A percentile compares a stretch with the other conserved stretches of the same genome.
phyloP scores from a whole-genome alignment of 257 asterid genomes.

The Lycium ferocissimum region DNA sequence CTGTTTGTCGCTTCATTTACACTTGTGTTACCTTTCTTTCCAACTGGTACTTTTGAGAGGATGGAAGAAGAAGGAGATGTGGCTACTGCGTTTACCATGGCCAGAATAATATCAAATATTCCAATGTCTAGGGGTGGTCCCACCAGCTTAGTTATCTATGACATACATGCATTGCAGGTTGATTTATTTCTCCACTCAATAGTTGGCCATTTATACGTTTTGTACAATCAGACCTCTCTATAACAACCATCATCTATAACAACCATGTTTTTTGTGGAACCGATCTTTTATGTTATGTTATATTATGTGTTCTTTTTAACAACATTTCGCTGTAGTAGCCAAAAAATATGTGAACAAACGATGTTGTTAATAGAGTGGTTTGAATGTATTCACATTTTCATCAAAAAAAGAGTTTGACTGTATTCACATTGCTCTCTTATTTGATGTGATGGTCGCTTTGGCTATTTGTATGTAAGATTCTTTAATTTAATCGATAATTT shows the following conservation, averaged over 20 bases:
- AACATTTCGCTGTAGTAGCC: too few relatives aligned
- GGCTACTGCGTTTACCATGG: constrained; percentile 96
- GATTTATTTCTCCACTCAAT: neutral
- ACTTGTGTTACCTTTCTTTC: constrained; percentile 85
- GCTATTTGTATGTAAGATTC: neutral
- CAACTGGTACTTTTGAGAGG: constrained; percentile 93
- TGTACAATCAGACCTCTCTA: too few relatives aligned
- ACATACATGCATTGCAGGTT: constrained; percentile 93
- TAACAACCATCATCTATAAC: too few relatives aligned
- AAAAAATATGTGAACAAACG: too few relatives aligned
- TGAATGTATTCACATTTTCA: too few relatives aligned
- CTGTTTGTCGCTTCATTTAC: constrained; percentile 86
- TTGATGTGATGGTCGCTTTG: neutral
- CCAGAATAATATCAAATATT: constrained; percentile 85
- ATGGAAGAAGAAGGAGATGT: constrained; percentile 98
- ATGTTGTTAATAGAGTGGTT: too few relatives aligned
- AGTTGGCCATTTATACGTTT: neutral
- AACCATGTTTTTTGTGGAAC: too few relatives aligned
- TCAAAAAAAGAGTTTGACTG: neutral
- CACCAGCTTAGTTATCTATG: constrained; percentile 85
- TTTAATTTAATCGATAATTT: neutral
- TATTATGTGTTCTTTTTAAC: too few relatives aligned
- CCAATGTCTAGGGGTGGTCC: constrained; percentile 98
- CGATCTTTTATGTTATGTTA: too few relatives aligned
- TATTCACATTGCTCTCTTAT: neutral